These are phyloP conservation scores for Medicago ruthenica DNA, from an alignment of 306 rosid genomes.

Conservation along the genomic window DNA sequence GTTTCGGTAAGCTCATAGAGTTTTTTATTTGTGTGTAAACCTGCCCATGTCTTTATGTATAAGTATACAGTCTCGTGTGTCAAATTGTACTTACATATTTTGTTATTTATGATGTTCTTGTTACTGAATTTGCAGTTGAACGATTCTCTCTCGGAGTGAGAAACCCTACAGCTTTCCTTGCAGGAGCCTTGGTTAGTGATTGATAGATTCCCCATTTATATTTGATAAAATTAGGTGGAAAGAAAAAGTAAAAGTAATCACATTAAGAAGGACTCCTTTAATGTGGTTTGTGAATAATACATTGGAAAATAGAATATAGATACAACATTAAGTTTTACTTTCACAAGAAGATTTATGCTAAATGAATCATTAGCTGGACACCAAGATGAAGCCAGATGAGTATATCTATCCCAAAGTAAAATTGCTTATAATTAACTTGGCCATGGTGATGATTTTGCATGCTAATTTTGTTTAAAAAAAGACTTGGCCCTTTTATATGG, in stretches of 20 bases:
- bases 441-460: too few species aligned
- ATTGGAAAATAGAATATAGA: too few species aligned
- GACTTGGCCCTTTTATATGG: neutral
- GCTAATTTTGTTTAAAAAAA: too few species aligned
- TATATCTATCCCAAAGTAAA: too few species aligned
- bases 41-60: neutral
- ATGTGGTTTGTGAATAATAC: too few species aligned
- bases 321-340: too few species aligned
- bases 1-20: constrained; percentile 59
- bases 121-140: constrained; percentile 58
- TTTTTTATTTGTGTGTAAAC: neutral
- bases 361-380: too few species aligned
- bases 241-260: too few species aligned
- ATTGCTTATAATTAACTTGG: neutral
- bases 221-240: too few species aligned
- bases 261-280: too few species aligned
- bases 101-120: constrained; percentile 34
- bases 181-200: constrained; percentile 67
- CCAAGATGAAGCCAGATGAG: too few species aligned
- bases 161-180: constrained; percentile 68
- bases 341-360: too few species aligned
- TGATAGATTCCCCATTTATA: neutral
- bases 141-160: constrained; percentile 72
- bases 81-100: constrained; percentile 23
- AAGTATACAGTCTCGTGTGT: neutral